Percentiles rank a stretch among this genome's conserved stretches.
Evolutionary conservation across 345 rosid species (phyloP).

Genomic region (Arabidopsis thaliana): TAIR10.1 NC_003070.9:2565001-2565500

Average conservation of each 20-base stretch:
- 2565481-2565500: constrained; percentile 26
- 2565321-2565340: constrained; percentile 17
- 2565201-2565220: constrained; percentile 4
- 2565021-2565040: constrained; percentile 25
- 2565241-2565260: constrained; percentile 24
- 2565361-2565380: constrained; percentile 6
- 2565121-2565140: constrained; percentile 34
- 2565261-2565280: constrained; percentile 20
- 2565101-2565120: constrained; percentile 38
- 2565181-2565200: constrained; percentile 1
- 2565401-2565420: constrained; percentile 1
- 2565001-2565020: constrained; percentile 30
- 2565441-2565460: not conserved
- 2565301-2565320: constrained; percentile 27
- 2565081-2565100: constrained; percentile 43
- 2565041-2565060: constrained; percentile 35
- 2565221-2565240: constrained; percentile 36
- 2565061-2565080: constrained; percentile 47
- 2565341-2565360: not conserved
- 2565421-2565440: not conserved
- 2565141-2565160: constrained; percentile 30
- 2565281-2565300: constrained; percentile 26
- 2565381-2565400: not conserved
- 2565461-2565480: constrained; percentile 24
- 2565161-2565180: constrained; percentile 17